These are phyloP conservation scores for Penicillium sp. DNA, from an alignment of 2,329 filamentous ascomycete species.

Conservation along the genomic window DNA sequence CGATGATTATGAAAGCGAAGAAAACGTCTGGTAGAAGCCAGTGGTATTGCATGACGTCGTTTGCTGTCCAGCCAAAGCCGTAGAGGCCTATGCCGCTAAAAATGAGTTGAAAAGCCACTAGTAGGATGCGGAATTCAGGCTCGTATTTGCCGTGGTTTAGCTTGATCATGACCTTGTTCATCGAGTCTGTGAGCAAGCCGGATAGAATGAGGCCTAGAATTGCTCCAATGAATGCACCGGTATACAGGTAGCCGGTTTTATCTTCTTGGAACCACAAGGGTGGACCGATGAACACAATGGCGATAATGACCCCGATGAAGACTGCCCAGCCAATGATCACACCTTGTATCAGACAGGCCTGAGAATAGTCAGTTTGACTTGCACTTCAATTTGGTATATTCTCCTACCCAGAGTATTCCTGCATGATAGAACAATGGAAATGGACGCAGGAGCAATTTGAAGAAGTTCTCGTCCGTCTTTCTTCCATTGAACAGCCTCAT, in stretches of 20 bases:
- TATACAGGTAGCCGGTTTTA: conserved; percentile 79
- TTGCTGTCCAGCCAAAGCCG: conserved; percentile 71
- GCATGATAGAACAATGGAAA: conserved; percentile 80
- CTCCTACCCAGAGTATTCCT: conserved; percentile 65
- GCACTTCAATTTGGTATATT: conserved; percentile 24
- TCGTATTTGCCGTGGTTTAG: conserved; percentile 78
- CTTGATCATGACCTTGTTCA: conserved; percentile 63
- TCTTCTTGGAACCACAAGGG: conserved; percentile 78
- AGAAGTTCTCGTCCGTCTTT: conserved; percentile 70
- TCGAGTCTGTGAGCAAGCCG: conserved; percentile 67
- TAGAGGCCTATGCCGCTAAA: conserved; percentile 73
- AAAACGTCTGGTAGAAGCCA: conserved; percentile 74
- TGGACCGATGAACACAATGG: conserved; percentile 72
- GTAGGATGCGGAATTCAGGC: conserved; percentile 79
- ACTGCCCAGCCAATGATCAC: conserved; percentile 93
- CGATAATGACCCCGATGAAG: conserved; percentile 77
- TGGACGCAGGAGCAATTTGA: conserved; percentile 61
- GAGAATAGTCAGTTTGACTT: neutral
- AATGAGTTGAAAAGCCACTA: conserved; percentile 76
- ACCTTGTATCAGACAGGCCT: conserved; percentile 70
- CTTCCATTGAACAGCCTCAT: conserved; percentile 71
- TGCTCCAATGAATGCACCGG: conserved; percentile 77
- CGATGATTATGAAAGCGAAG: conserved; percentile 75
- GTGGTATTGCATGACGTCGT: conserved; percentile 56
- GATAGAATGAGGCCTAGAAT: conserved; percentile 70